Evolutionary conservation across 2,329 filamentous ascomycete genomes (phyloP).

Genomic region (Monosporascus sp.): DNA sequence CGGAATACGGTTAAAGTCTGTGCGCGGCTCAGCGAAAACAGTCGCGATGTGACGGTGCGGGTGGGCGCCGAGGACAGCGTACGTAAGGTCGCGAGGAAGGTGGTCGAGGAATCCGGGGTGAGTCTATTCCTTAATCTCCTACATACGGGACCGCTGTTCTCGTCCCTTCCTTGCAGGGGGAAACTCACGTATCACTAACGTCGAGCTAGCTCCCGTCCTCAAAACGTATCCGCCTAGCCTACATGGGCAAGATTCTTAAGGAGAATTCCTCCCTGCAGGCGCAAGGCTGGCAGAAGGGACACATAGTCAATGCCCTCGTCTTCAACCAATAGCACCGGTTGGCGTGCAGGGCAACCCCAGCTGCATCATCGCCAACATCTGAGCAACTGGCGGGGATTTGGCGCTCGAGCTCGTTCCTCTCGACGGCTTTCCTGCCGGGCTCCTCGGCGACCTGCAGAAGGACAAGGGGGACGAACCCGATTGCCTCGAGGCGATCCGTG

Average conservation of each 20-base stretch:
- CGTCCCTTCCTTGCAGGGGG: conserved; percentile 1
- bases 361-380: neutral
- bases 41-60: conserved; percentile 55
- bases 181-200: conserved; percentile 4
- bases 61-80: conserved; percentile 60
- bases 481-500: too few relatives aligned
- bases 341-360: neutral
- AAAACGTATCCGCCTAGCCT: conserved; percentile 65
- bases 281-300: conserved; percentile 70
- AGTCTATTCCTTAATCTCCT: conserved; percentile 23
- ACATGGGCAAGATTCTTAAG: conserved; percentile 74
- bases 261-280: conserved; percentile 59
- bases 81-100: conserved; percentile 52
- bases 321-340: conserved; percentile 38
- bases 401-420: too few relatives aligned
- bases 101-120: conserved; percentile 61
- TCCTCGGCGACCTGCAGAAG: too few relatives aligned
- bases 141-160: neutral
- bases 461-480: too few relatives aligned
- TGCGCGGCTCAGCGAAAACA: conserved; percentile 61
- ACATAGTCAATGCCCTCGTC: conserved; percentile 74
- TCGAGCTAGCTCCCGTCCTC: conserved; percentile 46
- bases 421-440: too few relatives aligned
- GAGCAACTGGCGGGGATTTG: too few relatives aligned
- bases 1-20: conserved; percentile 52